Evolutionary conservation across 2,329 filamentous ascomycete genomes (phyloP).

Genomic region (Penicillium sp.): DNA sequence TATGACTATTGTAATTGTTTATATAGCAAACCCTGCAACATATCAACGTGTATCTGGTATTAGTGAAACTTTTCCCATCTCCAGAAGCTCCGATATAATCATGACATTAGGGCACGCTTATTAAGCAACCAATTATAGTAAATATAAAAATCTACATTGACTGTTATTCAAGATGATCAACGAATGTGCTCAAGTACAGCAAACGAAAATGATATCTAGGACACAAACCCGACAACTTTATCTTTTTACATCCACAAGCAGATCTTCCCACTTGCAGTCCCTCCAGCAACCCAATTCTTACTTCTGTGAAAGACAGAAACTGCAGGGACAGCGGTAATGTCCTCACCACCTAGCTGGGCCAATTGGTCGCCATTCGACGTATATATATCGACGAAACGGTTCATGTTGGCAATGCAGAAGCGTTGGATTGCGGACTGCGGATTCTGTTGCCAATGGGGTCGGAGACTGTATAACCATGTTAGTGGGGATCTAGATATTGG

Average conservation of each 20-base stretch:
- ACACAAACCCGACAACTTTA: background rate
- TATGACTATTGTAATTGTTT: too few relatives aligned
- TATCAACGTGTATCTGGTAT: too few relatives aligned
- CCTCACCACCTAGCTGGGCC: conserved; percentile 81
- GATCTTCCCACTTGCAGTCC: conserved; percentile 86
- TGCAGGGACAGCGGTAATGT: conserved; percentile 90
- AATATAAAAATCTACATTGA: too few relatives aligned
- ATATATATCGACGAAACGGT: conserved; percentile 90
- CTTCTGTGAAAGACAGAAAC: conserved; percentile 87
- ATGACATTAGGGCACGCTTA: too few relatives aligned
- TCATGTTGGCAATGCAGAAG: conserved; percentile 95
- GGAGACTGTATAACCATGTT: conserved; percentile 44
- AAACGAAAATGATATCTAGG: background rate
- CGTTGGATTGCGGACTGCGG: conserved; percentile 78
- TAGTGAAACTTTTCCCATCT: too few relatives aligned
- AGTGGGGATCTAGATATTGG: background rate
- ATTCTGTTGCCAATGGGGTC: conserved; percentile 84
- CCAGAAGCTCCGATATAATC: too few relatives aligned
- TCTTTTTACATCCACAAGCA: conserved; percentile 74
- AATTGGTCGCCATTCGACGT: conserved; percentile 78
- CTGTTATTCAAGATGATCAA: too few relatives aligned
- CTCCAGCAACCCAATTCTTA: conserved; percentile 86
- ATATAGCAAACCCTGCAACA: too few relatives aligned
- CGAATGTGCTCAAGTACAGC: background rate
- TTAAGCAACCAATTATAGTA: too few relatives aligned